Base-by-base conservation (phyloP, 2,329 filamentous ascomycete species). In the Diaporthe ilicicola region DNA sequence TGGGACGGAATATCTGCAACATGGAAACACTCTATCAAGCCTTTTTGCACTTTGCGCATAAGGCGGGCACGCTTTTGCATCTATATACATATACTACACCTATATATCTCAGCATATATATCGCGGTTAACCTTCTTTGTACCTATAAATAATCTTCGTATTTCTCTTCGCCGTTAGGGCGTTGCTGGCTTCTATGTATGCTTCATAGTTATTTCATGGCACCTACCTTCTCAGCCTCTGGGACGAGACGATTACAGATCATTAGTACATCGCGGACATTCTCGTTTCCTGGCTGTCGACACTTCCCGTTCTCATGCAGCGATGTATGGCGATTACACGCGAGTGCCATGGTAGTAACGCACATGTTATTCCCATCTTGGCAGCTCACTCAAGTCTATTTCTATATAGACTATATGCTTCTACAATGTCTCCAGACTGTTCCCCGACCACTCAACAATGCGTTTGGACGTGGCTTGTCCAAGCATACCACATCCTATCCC, bases 131-230 rank as follows among this genome's bases (percentile, higher is more conserved):
- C 59, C 29, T 50, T 64, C 59, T 64, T 53, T 64, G 59, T 64
- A 64, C 42, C 59, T 64, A 50, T 64, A 64, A 64, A 50, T 64
- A 64, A 64, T 73, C 15, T 24, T 64, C 59, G n/a, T 50, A 34
- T 50, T 62, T 29, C 65, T 27, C 51, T 37, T 64, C 59, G 59
- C 59, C 59, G 8, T n/a, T 13, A 19, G 22, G n/a, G 59, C 59
- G 29, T 50, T 48, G 37, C 59, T 64, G 44, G n/a, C n/a, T 64
- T 10, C 32, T 7, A 4, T n/a, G 13, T 19, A 22, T 32, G 19
- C 19, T 42, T 34, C 34, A 17, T 13, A 29, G 42, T 44, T 3
- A 39, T 44, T 39, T 5, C 27, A 8, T 32, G 10, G 27, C 7
- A 9, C 56, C n/a, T 13, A 13, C 37, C 37, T 17, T 3, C n/a